Conservation (phyloP, 75 land plant genomes). For the Gnetum montanum region DNA sequence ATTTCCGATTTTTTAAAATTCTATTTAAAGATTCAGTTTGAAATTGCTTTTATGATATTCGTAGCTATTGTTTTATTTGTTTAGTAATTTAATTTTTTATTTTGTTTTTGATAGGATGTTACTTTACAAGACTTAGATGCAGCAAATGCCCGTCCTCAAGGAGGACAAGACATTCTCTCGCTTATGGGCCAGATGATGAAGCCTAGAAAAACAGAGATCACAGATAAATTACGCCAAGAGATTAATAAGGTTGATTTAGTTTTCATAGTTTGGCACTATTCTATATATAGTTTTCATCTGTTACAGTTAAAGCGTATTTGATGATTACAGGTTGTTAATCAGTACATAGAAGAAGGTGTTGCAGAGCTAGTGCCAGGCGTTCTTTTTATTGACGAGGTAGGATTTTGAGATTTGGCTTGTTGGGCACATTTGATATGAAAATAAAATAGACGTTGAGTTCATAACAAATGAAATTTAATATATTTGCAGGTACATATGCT, state of each 20-base stretch:
- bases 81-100: too few relatives aligned
- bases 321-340: slow-evolving; percentile 78
- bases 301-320: background rate
- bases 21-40: too few relatives aligned
- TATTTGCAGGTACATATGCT: slow-evolving; percentile 92
- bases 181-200: slow-evolving; percentile 99
- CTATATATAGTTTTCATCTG: background rate
- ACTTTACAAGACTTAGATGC: slow-evolving; percentile 98
- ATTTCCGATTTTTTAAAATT: too few relatives aligned
- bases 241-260: slow-evolving; percentile 68
- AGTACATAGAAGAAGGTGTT: slow-evolving; percentile 92
- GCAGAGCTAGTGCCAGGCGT: slow-evolving; percentile 99
- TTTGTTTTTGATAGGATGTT: slow-evolving; percentile 76
- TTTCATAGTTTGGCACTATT: background rate
- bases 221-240: slow-evolving; percentile 93
- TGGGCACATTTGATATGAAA: background rate
- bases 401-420: background rate
- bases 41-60: too few relatives aligned
- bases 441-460: background rate
- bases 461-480: background rate
- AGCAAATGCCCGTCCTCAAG: slow-evolving; percentile 99
- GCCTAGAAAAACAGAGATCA: slow-evolving; percentile 96
- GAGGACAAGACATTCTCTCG: slow-evolving; percentile 96
- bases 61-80: too few relatives aligned
- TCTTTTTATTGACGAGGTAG: slow-evolving; percentile 94